Evolutionary conservation across 495 filamentous ascomycete species (phyloP).

Genomic region (Aspergillus affinis): DNA sequence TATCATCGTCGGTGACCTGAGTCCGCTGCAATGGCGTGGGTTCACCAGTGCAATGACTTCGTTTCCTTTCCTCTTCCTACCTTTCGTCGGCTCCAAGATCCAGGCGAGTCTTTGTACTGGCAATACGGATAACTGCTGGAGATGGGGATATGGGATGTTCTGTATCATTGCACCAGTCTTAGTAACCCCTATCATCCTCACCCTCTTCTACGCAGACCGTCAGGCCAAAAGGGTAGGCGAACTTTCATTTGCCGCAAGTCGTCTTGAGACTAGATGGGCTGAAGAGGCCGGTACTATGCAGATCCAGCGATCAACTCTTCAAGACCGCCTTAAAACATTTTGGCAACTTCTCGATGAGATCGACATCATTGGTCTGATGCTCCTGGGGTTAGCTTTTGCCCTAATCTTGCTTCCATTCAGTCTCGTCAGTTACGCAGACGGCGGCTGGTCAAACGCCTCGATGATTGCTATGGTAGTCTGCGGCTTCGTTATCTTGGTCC

Average conservation of each 20-base stretch:
- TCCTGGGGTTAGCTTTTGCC: slow-evolving; percentile 51
- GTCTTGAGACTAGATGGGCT: too few relatives aligned
- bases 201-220: slow-evolving; percentile 48
- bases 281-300: too few relatives aligned
- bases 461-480: slow-evolving; percentile 19
- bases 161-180: slow-evolving; percentile 53
- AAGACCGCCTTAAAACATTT: neutral
- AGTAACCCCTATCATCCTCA: slow-evolving; percentile 40
- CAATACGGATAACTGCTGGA: slow-evolving; percentile 40
- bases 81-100: slow-evolving; percentile 29
- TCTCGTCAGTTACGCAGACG: slow-evolving; percentile 39
- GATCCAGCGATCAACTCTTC: too few relatives aligned
- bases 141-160: slow-evolving; percentile 59
- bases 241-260: too few relatives aligned
- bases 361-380: slow-evolving; percentile 43
- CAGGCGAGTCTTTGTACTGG: too few relatives aligned
- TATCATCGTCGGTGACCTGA: slow-evolving; percentile 61
- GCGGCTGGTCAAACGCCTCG: slow-evolving; percentile 13
- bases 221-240: slow-evolving; percentile 47
- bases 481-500: slow-evolving; percentile 7
- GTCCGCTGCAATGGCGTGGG: slow-evolving; percentile 54
- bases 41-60: slow-evolving; percentile 52
- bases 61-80: slow-evolving; percentile 54
- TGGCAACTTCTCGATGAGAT: slow-evolving; percentile 10
- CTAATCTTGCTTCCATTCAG: slow-evolving; percentile 59